Evolutionary conservation across 495 filamentous ascomycete species (phyloP), one percentile per base, ranked within the genome.

Genomic region (Xylaria flabelliformis): DNA sequence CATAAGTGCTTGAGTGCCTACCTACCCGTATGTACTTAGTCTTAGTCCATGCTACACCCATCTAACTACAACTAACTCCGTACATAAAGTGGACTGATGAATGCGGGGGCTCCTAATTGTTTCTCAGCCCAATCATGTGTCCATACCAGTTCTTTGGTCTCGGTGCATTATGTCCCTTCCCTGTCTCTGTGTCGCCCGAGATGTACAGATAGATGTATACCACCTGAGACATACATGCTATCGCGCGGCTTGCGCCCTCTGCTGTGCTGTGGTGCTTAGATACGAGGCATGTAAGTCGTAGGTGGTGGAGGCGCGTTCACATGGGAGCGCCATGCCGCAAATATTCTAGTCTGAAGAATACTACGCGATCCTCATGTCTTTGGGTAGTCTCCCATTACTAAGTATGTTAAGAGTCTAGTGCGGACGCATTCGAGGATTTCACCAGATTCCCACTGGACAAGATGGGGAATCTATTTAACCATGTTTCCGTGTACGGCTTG

Each of bases 101-200:
- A 39, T n/a, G 15, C 29, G 29, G 56, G 56, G 56, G 34, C 2
- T n/a, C 51, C 24, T 24, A 12, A 5, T 9, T 12, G 4, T 61
- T 39, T 61, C 55, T 58, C 55, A 7, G 5, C 15, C 58, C 58
- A 61, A 61, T 61, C 58, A 61, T 39, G 32, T 39, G 58, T 10
- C 34, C 34, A 6, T 61, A 61, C 58, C 58, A 13, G 15, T 7
- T 61, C 58, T 9, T 39, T 36, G 58, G 58, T 61, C 58, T 59
- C 55, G 29, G 53, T 56, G 24, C 26, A 5, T 26, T 36, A 15
- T 34, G n/a, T 59, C 55, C 12, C 26, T 59, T 58, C 55, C 55
- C 29, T 59, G 55, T n/a, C 55, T 59, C 36, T 36, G 55, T 59
- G 55, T 36, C 29, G 6, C 55, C 55, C 55, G 55, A 32, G 55